Evolutionary conservation across 352 stramenopile genomes (phyloP).

Genomic region (Pythium angustatum): DNA sequence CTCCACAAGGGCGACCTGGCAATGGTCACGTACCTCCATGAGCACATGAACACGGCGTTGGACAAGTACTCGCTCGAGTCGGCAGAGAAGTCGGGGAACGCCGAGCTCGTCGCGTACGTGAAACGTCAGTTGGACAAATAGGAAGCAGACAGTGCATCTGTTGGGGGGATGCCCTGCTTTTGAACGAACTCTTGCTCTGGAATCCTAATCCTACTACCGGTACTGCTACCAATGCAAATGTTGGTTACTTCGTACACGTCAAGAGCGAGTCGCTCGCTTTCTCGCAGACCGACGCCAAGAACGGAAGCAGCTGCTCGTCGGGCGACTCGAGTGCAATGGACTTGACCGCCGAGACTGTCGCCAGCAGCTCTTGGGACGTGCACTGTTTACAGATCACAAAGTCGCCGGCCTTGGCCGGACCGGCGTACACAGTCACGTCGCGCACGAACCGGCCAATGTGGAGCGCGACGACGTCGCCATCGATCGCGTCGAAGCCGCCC

Average conservation of each 20-base stretch:
- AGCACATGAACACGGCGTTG: no score
- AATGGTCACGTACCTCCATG: no score
- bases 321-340: conserved; percentile 11
- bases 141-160: no score
- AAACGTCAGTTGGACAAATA: no score
- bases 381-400: conserved; percentile 18
- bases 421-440: conserved; percentile 13
- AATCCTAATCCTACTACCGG: no score
- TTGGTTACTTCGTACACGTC: neutral
- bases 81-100: no score
- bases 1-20: no score
- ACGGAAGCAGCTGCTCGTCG: conserved; percentile 7
- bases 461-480: neutral
- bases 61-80: no score
- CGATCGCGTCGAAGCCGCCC: conserved; percentile 9
- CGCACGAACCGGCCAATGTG: conserved; percentile 15
- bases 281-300: neutral
- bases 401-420: neutral
- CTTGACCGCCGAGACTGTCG: neutral
- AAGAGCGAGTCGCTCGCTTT: conserved; percentile 1
- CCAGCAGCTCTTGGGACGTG: neutral
- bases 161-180: no score
- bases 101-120: no score
- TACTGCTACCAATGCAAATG: no score
- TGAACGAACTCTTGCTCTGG: no score